Evolutionary conservation across 2,329 filamentous ascomycete species (phyloP), one percentile per base, ranked within the genome.

Genomic region (Penicillium sclerotigenum): DNA sequence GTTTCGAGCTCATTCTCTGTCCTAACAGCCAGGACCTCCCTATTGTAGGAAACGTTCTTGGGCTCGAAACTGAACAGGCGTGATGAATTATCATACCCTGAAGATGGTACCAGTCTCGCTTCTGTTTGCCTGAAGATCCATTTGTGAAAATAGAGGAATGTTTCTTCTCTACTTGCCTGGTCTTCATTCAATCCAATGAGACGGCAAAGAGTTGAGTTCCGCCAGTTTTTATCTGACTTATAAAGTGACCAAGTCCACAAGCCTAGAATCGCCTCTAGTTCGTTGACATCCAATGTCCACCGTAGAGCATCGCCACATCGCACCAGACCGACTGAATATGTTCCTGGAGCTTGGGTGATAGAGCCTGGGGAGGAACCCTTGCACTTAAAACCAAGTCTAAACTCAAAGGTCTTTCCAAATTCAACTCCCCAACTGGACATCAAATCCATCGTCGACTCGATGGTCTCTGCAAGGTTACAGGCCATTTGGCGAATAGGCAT

Each of bases 241-340:
- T 65, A 52, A 1, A 74, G 28, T 0, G 69, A 73, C 65, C 67
- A 73, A 0, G 62, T 61, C 67, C 68, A 73, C 13, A 73, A 51
- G 1, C 71, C 70, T 10, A 73, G 34, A 0, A 73, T 56, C 0
- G 71, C 71, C 54, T 74, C 72, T 0, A 74, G 50, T 13, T 71
- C 61, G 16, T 59, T 49, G 10, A 33, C 41, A 18, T 72, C 50
- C 1, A 68, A 31, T 11, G 42, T 59, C 72, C 71, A 73, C 14
- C 57, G 50, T 3, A 66, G 48, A 0, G 62, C 63, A 45, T 68
- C 68, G 0, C 66, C 60, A 2, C 58, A 58, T 29, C 63, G 56
- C 26, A 56, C 14, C 0, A 71, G 45, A 2, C 28, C 42, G 6
- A 70, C 55, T 0, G 54, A 26, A 18, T 66, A 65, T 1, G 50